These are phyloP conservation scores for Crucibulum laeve DNA, from an alignment of 768 basidiomycete genomes.

Conservation along the genomic window DNA sequence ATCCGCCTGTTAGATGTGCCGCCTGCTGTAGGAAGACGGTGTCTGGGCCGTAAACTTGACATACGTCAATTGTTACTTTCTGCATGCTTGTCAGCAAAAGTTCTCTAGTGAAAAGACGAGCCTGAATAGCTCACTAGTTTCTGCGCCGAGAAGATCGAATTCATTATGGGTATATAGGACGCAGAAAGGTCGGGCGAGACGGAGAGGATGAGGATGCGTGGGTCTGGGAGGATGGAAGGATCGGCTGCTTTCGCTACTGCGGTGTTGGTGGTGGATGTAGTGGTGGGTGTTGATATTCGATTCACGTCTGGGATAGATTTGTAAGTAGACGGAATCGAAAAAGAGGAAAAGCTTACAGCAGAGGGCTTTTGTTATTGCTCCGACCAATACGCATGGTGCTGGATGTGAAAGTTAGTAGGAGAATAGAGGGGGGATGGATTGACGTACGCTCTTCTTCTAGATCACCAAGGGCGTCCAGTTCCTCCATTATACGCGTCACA, in stretches of 20 bases:
- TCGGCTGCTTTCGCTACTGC: no score
- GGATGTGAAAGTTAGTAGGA: conserved; percentile 10
- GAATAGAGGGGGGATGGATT: conserved; percentile 6
- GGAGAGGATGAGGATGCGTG: conserved; percentile 64
- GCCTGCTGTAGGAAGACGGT: conserved; percentile 98
- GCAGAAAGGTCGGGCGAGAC: conserved; percentile 87
- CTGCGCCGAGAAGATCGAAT: conserved; percentile 97
- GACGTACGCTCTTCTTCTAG: conserved; percentile 47
- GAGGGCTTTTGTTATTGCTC: conserved; percentile 87
- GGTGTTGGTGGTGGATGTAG: conserved; percentile 21
- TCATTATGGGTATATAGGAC: conserved; percentile 98
- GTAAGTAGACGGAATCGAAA: background rate
- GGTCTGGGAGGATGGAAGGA: conserved; percentile 28
- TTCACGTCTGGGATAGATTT: conserved; percentile 31
- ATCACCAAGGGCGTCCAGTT: conserved; percentile 51
- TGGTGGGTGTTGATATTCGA: conserved; percentile 25
- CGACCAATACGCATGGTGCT: conserved; percentile 73
- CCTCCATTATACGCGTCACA: conserved; percentile 52
- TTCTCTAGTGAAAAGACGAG: no score
- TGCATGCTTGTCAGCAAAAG: conserved; percentile 24
- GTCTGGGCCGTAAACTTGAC: conserved; percentile 85
- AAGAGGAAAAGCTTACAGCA: conserved; percentile 59
- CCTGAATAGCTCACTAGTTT: conserved; percentile 66
- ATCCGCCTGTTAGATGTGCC: conserved; percentile 90
- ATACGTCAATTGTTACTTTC: conserved; percentile 97